Evolutionary conservation across 305 asterid genomes (phyloP), one percentile per base, ranked within the genome.

Genomic region (Rubia tinctorum): DNA sequence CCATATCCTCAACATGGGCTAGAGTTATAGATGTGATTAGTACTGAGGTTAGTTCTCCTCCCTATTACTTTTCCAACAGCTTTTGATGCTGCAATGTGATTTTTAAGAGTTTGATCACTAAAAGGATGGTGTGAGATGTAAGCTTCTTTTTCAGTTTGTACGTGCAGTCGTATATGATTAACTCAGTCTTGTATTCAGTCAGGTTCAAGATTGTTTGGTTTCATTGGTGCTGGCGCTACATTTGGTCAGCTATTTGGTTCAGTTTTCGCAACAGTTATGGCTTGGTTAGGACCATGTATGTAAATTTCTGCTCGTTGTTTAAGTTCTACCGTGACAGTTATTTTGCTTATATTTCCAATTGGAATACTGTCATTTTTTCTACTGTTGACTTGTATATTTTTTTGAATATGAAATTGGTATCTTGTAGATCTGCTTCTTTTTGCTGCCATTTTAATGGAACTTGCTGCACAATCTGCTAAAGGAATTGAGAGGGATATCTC

Each of bases 161-260:
- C 73, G 6, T 25, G 8, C 18, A 20, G 22, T 45, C 22, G 2
- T 45, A 17, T 30, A 61, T 25, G 53, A 66, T 37, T 71, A 79
- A 75, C 71, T 66, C 76, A 34, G 39, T 51, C 77, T 73, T 79
- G 77, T 79, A 76, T 95, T 83, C 96, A 95, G 98, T 92, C 99
- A 95, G 99, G 99, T 86, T 90, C 97, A 82, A 89, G 99, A 90
- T 83, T 95, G 90, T 95, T 95, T 79, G 99, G 99, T 71, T 95
- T 95, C 85, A 89, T 92, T 84, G 99, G 99, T 73, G 99, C 98
- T 82, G 99, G 99, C 71, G 98, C 99, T 77, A 95, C 99, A 17
- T 72, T 95, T 71, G 99, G 97, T 18, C 98, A 95, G 88, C 97
- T 95, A 73, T 82, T 86, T 83, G 99, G 99, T 80, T 95, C 97